Base-by-base conservation (phyloP, 2,329 filamentous ascomycete species). In the Diaporthe destruens region DNA sequence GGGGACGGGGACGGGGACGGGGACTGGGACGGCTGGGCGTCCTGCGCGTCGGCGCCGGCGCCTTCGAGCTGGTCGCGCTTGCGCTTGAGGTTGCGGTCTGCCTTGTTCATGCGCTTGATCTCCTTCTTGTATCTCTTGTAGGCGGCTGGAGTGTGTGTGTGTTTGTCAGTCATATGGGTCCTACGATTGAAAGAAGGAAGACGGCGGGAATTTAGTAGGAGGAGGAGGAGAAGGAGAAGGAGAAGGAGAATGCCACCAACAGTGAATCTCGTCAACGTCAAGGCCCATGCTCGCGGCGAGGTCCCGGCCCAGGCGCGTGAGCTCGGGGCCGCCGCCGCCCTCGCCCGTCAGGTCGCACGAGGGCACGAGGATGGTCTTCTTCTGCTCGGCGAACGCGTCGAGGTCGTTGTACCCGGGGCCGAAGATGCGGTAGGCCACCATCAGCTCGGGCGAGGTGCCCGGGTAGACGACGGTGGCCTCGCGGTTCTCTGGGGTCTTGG, bases 341-440 rank as follows among this genome's bases (percentile, higher is more conserved):
- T 6, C 3, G n/a, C 29, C 29, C 29, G 56, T n/a, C n/a, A 5
- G 47, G 11, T 51, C 9, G 16, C 1, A 4, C 1, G 39, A 6
- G 47, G 47, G 47, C n/a, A 6, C 23, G n/a, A 51, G 6, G 47
- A 51, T 14, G n/a, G n/a, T 12, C 7, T 6, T 51, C 5, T 47
- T 34, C 51, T 29, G 39, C 25, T 14, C 9, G 6, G 63, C 36
- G 9, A 70, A 51, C 5, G 14, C 2, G 29, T 70, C 29, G 32
- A 51, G 25, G n/a, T n/a, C 36, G 23, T 18, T 14, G 16, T 49
- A 39, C 7, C 71, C 71, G 11, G 71, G 71, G 39, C 65, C 49
- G 51, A 72, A 72, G 56, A 72, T 57, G 66, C 71, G 71, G 42
- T 72, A 72, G 66, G 71, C 71, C n/a, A 47, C 11, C 51, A 14